phyloP scores from a whole-genome alignment of 257 asterid species.

The Agastache rugosa region DNA sequence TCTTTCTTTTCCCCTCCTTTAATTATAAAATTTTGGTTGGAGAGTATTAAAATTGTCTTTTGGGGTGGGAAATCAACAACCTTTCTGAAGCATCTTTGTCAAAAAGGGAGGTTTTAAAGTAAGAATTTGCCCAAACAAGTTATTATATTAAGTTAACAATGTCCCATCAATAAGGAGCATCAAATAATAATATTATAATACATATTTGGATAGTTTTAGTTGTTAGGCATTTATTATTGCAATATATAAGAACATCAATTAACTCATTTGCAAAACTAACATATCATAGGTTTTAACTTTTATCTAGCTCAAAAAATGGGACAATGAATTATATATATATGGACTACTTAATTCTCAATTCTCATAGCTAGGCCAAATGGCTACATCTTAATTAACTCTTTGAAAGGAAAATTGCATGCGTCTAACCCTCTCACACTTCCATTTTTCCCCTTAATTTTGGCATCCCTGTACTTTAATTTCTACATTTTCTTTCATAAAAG shows the following conservation, averaged over 20 bases:
- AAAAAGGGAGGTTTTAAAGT: conserved; percentile 32
- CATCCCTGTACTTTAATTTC: no score
- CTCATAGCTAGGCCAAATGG: no score
- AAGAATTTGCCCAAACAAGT: conserved; percentile 35
- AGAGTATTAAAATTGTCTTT: not conserved
- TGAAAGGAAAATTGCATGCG: not conserved
- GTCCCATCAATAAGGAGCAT: conserved; percentile 22
- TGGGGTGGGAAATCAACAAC: conserved; percentile 40
- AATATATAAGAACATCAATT: no score
- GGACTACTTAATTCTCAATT: no score
- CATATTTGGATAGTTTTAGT: not conserved
- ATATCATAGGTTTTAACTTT: no score
- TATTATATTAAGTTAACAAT: not conserved
- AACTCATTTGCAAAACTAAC: no score
- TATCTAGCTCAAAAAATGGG: no score
- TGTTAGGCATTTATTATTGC: not conserved
- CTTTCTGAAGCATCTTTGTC: conserved; percentile 43
- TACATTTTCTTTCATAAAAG: no score
- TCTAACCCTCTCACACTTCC: no score
- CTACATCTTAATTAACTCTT: no score
- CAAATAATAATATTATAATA: not conserved
- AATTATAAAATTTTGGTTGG: not conserved
- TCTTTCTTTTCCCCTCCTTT: not conserved
- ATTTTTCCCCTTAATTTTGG: no score
- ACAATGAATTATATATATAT: no score